Conservation (phyloP, 1,284 basidiomycete genomes). For the Ceratobasidium sp. region DNA sequence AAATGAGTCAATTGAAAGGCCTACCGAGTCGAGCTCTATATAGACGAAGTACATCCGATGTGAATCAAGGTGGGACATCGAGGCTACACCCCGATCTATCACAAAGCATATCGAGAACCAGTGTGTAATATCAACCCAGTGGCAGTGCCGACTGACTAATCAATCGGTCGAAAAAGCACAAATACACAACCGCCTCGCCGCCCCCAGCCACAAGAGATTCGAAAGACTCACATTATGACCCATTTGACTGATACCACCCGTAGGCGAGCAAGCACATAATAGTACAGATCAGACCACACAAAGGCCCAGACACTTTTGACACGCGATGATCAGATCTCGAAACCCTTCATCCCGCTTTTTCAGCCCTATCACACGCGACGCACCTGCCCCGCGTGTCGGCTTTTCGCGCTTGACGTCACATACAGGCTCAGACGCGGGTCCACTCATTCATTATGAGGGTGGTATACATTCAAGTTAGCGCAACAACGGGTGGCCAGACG, state of each 20-base stretch:
- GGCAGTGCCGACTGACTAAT: background rate
- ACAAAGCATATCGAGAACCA: background rate
- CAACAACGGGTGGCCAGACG: background rate
- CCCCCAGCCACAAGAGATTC: background rate
- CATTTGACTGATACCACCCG: conserved; percentile 11
- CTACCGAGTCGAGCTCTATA: no score
- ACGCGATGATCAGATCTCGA: conserved; percentile 3
- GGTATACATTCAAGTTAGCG: background rate
- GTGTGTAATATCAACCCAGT: background rate
- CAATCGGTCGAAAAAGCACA: background rate
- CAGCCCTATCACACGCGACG: background rate
- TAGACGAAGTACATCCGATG: no score
- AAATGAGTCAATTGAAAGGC: background rate
- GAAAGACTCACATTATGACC: conserved; percentile 8
- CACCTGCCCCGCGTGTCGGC: background rate
- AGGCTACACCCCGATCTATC: background rate
- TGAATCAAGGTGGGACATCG: no score
- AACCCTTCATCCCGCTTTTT: conserved; percentile 16
- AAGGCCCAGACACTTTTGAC: background rate
- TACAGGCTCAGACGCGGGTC: conserved; percentile 6
- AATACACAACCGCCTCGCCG: background rate
- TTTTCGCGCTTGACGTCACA: conserved; percentile 8
- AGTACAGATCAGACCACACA: background rate
- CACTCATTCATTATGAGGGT: background rate
- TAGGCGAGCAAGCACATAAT: background rate